Evolutionary conservation across 192 early-diverging fungal genomes (phyloP), one percentile per base, ranked within the genome.

Genomic region (Mortierella hygrophila): DNA sequence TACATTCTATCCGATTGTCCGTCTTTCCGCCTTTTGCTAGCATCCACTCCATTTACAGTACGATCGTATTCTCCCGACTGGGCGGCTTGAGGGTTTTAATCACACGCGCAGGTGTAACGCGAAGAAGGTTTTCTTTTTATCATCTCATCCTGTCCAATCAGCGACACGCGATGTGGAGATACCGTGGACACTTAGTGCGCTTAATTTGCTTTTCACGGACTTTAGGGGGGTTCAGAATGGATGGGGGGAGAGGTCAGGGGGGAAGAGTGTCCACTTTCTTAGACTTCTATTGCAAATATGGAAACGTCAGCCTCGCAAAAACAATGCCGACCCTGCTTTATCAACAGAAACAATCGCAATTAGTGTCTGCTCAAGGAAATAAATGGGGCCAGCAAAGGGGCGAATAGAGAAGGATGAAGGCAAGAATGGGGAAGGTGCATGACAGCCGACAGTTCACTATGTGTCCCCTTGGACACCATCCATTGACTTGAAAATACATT

Each of bases 121-220:
- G 42, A 78, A 63, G 41, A 76, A 52, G 75, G 75, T 55, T 63
- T 76, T 68, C n/a, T 35, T 55, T 55, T 78, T 65, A 71, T 71
- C 41, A 26, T 0, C 38, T 7, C 5, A 71, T 38, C 70, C 70
- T n/a, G 41, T 18, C 78, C 78, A 80, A 80, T 80, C 55, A 73
- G n/a, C 23, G 10, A 57, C 70, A n/a, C 40, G 78, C 70, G 78
- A 80, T 80, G 78, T 80, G 71, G 70, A 72, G 42, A 63, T 55
- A 40, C 26, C 11, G 11, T 65, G 20, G 5, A 52, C 49, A 20
- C 49, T 16, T 52, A 18, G 49, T 52, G 18, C 49, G 49, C 18
- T 52, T 52, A 52, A 3, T 52, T 52, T 52, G 49, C 29, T 42
- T 65, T 40, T 78, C 77, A 80, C 70, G 78, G 71, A 80, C 70